These are phyloP conservation scores for Paracorniculantispora psalliotae DNA, from an alignment of 2,329 filamentous ascomycete genomes.

Conservation along the genomic window DNA sequence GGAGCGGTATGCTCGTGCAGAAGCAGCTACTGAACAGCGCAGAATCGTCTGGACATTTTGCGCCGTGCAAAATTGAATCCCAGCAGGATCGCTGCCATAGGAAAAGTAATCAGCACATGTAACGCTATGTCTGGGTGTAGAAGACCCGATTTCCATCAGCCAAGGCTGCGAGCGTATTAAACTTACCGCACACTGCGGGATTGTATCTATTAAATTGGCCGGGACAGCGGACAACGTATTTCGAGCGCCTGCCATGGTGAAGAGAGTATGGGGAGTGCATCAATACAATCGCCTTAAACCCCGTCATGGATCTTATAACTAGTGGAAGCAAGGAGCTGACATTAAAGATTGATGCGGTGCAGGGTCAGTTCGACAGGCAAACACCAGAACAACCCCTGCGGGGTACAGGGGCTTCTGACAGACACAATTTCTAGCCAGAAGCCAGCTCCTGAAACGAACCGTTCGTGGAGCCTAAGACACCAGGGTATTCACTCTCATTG, in stretches of 20 bases:
- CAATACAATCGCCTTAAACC: neutral
- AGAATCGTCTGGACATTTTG: neutral
- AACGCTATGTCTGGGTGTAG: neutral
- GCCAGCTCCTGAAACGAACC: neutral
- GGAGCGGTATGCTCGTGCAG: neutral
- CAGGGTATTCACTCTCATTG: neutral
- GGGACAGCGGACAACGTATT: neutral
- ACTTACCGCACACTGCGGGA: neutral
- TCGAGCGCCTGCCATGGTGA: neutral
- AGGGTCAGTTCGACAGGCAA: neutral
- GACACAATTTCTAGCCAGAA: neutral
- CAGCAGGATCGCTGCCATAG: neutral
- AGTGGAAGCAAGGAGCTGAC: neutral
- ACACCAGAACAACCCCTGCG: neutral
- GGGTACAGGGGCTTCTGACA: neutral
- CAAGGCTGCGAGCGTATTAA: neutral
- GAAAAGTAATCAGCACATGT: neutral
- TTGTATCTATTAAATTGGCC: neutral
- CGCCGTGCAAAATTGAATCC: neutral
- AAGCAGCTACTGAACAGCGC: neutral
- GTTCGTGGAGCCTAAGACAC: neutral
- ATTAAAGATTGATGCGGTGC: neutral
- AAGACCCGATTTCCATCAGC: neutral
- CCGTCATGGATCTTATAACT: neutral
- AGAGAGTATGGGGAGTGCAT: neutral